These are phyloP conservation scores for Suillus placidus DNA, from an alignment of 768 basidiomycete species.

Conservation along the genomic window DNA sequence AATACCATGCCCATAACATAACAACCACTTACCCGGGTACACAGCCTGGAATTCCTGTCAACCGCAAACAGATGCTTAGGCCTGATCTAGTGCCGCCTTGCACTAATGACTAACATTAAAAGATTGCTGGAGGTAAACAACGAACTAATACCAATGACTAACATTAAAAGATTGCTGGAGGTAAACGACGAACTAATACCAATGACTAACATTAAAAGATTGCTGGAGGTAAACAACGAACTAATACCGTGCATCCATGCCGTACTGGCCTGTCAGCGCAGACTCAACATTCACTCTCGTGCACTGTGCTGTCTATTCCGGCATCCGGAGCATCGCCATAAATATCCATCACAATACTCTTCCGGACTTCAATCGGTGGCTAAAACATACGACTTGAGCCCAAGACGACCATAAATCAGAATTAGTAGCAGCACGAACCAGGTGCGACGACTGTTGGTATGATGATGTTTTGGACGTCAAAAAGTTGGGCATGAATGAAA, in stretches of 20 bases:
- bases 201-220: not conserved
- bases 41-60: too few relatives aligned
- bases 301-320: not conserved
- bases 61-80: not conserved
- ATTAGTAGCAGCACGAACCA: not conserved
- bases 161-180: not conserved
- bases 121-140: not conserved
- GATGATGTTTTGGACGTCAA: not conserved
- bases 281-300: not conserved
- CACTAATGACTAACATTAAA: not conserved
- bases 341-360: not conserved
- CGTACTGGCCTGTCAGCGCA: not conserved
- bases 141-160: not conserved
- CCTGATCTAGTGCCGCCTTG: not conserved
- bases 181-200: too few relatives aligned
- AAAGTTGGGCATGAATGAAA: not conserved
- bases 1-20: not conserved
- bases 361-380: slow-evolving; percentile 2
- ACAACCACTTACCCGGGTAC: not conserved
- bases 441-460: not conserved
- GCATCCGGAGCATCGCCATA: not conserved
- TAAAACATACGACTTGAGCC: not conserved
- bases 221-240: not conserved
- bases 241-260: too few relatives aligned
- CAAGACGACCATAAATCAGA: not conserved